phyloP scores from a whole-genome alignment of 768 basidiomycete genomes.

The Tubosaeta sp. region DNA sequence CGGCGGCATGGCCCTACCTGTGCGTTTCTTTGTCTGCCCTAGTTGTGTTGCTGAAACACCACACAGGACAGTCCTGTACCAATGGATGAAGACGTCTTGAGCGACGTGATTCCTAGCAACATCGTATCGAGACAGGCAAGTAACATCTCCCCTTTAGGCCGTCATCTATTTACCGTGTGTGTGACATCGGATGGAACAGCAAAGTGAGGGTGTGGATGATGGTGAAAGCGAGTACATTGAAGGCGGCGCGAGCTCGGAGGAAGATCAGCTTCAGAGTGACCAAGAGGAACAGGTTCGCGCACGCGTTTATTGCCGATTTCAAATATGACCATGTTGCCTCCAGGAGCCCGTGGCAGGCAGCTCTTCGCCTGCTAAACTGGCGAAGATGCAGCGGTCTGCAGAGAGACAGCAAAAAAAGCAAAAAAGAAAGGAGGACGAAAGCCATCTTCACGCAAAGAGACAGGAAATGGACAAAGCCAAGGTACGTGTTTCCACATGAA shows the following conservation, averaged over 20 bases:
- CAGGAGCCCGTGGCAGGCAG: conserved; percentile 20
- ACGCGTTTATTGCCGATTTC: conserved; percentile 1
- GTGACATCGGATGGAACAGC: conserved; percentile 33
- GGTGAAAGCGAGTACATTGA: conserved; percentile 67
- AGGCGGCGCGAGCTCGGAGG: conserved; percentile 49
- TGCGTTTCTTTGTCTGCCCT: conserved; percentile 10
- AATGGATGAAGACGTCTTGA: conserved; percentile 77
- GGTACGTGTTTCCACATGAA: conserved; percentile 35
- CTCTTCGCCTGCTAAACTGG: conserved; percentile 29
- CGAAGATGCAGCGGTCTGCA: conserved; percentile 36
- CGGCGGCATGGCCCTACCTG: conserved; percentile 20
- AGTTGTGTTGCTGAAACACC: neutral
- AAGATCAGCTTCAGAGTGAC: conserved; percentile 62
- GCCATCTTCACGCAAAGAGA: conserved; percentile 62
- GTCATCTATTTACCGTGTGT: conserved; percentile 7
- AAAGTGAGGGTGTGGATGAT: conserved; percentile 67
- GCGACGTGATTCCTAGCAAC: conserved; percentile 87
- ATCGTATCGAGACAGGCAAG: conserved; percentile 84
- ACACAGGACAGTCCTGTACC: conserved; percentile 13
- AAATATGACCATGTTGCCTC: neutral
- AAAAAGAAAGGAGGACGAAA: conserved; percentile 65
- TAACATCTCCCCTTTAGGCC: neutral
- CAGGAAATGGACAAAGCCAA: conserved; percentile 89
- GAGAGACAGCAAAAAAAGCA: conserved; percentile 43
- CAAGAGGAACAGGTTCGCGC: conserved; percentile 34